Conservation (phyloP, 192 early-diverging fungal species). For the Coemansia biformis region DNA sequence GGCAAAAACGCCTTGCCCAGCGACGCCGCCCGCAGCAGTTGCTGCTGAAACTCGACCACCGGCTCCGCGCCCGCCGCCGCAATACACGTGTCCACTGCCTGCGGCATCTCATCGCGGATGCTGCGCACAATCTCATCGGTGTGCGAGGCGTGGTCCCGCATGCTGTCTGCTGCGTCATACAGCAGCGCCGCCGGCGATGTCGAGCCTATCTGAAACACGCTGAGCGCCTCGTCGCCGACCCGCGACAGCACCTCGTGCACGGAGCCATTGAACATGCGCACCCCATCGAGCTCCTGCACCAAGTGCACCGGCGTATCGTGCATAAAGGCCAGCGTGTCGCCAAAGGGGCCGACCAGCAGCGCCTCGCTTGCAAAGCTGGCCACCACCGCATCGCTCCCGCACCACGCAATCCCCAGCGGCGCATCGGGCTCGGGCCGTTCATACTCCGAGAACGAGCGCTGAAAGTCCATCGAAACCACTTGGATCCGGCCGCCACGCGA, state of each 20-base stretch:
- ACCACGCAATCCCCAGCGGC: slow-evolving; percentile 55
- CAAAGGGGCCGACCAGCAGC: slow-evolving; percentile 89
- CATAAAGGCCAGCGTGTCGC: slow-evolving; percentile 56
- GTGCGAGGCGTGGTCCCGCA: slow-evolving; percentile 63
- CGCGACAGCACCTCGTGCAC: slow-evolving; percentile 83
- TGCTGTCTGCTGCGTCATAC: slow-evolving; percentile 73
- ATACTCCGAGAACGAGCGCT: slow-evolving; percentile 85
- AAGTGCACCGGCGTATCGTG: slow-evolving; percentile 78
- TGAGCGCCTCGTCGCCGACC: slow-evolving; percentile 52
- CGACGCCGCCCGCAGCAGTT: slow-evolving; percentile 76
- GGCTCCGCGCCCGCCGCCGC: slow-evolving; percentile 90
- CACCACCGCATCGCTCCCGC: slow-evolving; percentile 91
- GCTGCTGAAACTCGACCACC: slow-evolving; percentile 67
- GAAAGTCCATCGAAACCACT: slow-evolving; percentile 95
- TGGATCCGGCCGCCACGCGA: slow-evolving; percentile 71
- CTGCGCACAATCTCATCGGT: slow-evolving; percentile 94
- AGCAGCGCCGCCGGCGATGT: slow-evolving; percentile 90
- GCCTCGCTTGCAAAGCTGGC: slow-evolving; percentile 78
- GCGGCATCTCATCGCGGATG: slow-evolving; percentile 71
- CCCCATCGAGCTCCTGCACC: slow-evolving; percentile 86
- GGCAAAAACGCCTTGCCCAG: slow-evolving; percentile 91
- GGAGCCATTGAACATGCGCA: slow-evolving; percentile 78
- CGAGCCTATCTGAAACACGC: slow-evolving; percentile 91
- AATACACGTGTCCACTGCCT: slow-evolving; percentile 87
- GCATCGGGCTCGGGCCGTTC: slow-evolving; percentile 28